A percentile compares a stretch with the other conserved stretches of the same genome.
Conservation (phyloP, 495 filamentous ascomycete species). For the Cercophora newfieldiana region DNA sequence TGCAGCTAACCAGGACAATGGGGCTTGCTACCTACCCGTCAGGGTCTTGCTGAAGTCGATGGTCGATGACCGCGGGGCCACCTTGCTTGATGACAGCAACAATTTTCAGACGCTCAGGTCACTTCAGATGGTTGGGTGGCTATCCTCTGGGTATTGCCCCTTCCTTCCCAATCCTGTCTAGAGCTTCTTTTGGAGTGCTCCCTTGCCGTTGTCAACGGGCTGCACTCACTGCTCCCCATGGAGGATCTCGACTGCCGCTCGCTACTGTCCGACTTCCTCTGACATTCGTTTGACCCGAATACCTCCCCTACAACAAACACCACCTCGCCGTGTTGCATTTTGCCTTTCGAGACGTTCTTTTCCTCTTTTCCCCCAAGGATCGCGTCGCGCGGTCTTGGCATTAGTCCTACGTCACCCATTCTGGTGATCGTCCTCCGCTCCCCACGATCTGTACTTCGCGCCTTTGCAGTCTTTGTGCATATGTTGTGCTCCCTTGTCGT, state of each 20-base stretch:
- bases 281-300: constrained; percentile 5
- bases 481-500: neutral
- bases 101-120: neutral
- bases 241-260: constrained; percentile 13
- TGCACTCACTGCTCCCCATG: neutral
- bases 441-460: neutral
- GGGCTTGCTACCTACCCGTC: neutral
- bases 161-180: constrained; percentile 3
- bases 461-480: neutral
- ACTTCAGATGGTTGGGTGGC: neutral
- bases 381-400: constrained; percentile 15
- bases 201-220: neutral
- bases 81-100: neutral
- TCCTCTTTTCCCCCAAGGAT: neutral
- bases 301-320: constrained; percentile 1
- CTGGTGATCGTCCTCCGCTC: constrained; percentile 8
- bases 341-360: neutral
- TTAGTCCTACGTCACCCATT: constrained; percentile 21
- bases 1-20: neutral
- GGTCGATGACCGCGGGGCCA: neutral
- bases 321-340: neutral
- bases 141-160: constrained; percentile 1
- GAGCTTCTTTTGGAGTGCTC: neutral
- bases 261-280: constrained; percentile 7
- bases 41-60: neutral